phyloP scores from a whole-genome alignment of 169 alveolate species.

The Plasmodium blacklocki region DNA sequence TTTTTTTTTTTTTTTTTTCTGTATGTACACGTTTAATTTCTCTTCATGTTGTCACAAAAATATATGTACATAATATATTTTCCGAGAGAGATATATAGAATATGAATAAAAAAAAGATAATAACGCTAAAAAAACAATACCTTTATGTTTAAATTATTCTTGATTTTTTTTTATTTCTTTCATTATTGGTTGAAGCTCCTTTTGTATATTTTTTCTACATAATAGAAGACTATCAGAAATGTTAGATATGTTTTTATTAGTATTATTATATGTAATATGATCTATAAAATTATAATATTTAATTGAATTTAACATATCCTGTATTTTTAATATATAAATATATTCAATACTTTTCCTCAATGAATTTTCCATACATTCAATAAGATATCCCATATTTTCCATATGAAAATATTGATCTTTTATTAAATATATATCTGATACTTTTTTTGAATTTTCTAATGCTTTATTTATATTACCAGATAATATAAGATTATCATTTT shows the following conservation, averaged over 20 bases:
- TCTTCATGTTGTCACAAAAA: too few relatives aligned
- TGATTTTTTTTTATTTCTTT: not conserved
- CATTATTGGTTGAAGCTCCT: slow-evolving; percentile 28
- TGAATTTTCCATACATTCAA: slow-evolving; percentile 64
- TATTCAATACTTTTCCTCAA: slow-evolving; percentile 65
- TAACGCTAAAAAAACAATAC: too few relatives aligned
- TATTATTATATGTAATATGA: not conserved
- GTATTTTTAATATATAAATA: slow-evolving; percentile 40
- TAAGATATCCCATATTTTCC: slow-evolving; percentile 61
- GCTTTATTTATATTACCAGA: slow-evolving; percentile 66
- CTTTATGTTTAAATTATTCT: too few relatives aligned
- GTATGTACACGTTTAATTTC: too few relatives aligned
- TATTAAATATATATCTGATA: slow-evolving; percentile 33
- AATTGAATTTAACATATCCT: slow-evolving; percentile 39
- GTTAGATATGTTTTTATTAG: not conserved
- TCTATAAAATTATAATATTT: slow-evolving; percentile 14
- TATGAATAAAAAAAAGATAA: too few relatives aligned
- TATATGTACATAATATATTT: too few relatives aligned
- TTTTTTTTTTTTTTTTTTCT: too few relatives aligned
- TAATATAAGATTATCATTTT: slow-evolving; percentile 33
- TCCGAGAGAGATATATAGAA: too few relatives aligned
- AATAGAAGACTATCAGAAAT: slow-evolving; percentile 17
- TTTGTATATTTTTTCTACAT: slow-evolving; percentile 22
- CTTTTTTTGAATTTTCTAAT: slow-evolving; percentile 58
- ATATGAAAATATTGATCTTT: slow-evolving; percentile 62